phyloP scores from a whole-genome alignment of 2,329 filamentous ascomycete species.

The Ceratocystiopsis brevicomis region DNA sequence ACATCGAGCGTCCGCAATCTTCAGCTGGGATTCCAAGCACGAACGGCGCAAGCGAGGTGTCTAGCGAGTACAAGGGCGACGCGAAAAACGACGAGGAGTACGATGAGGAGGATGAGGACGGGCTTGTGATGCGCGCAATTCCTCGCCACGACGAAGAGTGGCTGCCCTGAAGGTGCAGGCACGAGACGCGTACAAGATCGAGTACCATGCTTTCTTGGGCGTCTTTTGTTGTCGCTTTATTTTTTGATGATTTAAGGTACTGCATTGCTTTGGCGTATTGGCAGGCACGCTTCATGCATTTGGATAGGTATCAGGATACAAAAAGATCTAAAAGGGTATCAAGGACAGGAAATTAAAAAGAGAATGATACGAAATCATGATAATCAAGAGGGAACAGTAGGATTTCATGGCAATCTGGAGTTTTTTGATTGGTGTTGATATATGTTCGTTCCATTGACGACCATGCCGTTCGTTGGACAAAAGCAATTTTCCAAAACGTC shows the following conservation, averaged over 20 bases:
- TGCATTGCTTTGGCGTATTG: too few species aligned
- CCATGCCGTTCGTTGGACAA: too few species aligned
- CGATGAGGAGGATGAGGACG: slow-evolving; percentile 34
- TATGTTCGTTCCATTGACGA: too few species aligned
- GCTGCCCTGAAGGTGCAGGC: slow-evolving; percentile 25
- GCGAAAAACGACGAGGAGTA: slow-evolving; percentile 22
- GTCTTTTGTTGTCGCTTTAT: not conserved
- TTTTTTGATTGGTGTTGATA: too few species aligned
- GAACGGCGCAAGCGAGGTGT: not conserved
- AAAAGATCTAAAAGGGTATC: too few species aligned
- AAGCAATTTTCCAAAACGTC: too few species aligned
- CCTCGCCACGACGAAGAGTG: slow-evolving; percentile 41
- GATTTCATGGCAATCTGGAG: too few species aligned
- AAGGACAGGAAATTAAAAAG: too few species aligned
- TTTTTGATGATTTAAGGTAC: not conserved
- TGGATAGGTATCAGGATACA: too few species aligned
- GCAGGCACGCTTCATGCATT: too few species aligned
- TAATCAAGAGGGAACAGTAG: too few species aligned
- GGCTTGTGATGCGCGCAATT: slow-evolving; percentile 35
- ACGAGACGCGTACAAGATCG: not conserved
- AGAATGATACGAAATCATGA: too few species aligned
- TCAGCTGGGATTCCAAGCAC: not conserved
- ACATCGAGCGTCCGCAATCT: not conserved
- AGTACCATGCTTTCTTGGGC: not conserved
- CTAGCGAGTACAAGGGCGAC: not conserved